phyloP scores from a whole-genome alignment of 2,329 filamentous ascomycete species.

The Hymenoscyphus salicellus region DNA sequence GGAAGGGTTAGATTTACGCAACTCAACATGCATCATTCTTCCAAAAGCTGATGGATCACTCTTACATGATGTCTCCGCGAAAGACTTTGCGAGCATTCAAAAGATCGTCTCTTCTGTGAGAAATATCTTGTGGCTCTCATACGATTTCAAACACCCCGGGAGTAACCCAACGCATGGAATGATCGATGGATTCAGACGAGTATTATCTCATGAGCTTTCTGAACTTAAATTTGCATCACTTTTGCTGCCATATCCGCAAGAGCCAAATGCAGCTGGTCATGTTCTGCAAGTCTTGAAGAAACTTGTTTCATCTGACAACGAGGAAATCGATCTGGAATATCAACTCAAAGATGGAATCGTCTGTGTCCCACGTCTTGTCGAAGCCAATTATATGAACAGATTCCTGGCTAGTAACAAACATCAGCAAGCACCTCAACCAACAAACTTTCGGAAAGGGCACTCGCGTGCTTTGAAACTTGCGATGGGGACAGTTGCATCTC shows the following conservation, averaged over 20 bases:
- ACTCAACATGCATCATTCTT: neutral
- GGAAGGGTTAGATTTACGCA: neutral
- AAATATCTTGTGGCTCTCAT: neutral
- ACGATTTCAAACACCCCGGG: neutral
- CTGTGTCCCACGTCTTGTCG: neutral
- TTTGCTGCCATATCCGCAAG: slow-evolving; percentile 15
- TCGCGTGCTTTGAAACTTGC: neutral
- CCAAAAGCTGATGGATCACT: neutral
- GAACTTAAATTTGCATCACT: slow-evolving; percentile 4
- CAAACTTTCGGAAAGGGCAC: neutral
- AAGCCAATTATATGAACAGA: neutral
- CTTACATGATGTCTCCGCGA: neutral
- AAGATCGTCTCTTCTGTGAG: neutral
- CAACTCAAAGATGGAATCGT: neutral
- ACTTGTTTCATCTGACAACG: neutral
- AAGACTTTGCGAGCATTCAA: neutral
- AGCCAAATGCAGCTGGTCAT: neutral
- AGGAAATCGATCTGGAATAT: neutral
- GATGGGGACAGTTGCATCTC: slow-evolving; percentile 18
- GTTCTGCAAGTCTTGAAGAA: neutral
- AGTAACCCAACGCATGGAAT: neutral
- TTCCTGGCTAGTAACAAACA: slow-evolving; percentile 9
- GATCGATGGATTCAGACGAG: neutral
- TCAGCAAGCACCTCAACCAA: neutral
- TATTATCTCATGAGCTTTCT: neutral